phyloP scores from a whole-genome alignment of 441 rosid genomes.

The Cnidoscolus chayamansa region DNA sequence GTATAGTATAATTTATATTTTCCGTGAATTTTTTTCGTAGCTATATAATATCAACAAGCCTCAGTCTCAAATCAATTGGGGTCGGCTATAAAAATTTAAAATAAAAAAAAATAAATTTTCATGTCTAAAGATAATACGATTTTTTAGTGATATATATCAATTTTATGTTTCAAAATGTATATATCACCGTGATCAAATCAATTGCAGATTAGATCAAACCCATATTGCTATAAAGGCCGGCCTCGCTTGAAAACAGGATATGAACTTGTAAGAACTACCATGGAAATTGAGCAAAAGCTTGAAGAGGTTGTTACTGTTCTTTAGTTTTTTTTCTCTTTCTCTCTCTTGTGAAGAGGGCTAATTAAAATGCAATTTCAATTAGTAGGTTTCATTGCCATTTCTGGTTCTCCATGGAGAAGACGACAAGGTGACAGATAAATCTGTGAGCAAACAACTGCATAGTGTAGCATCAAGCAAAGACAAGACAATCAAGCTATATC shows the following conservation, averaged over 20 bases:
- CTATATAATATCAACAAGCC: too few relatives aligned
- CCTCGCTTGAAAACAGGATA: constrained; percentile 65
- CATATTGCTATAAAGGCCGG: constrained; percentile 74
- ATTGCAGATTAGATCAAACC: constrained; percentile 58
- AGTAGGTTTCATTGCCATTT: constrained; percentile 71
- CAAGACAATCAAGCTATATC: constrained; percentile 75
- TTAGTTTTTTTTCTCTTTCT: not conserved
- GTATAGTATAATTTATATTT: too few relatives aligned
- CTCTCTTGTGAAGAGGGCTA: not conserved
- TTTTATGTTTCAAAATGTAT: too few relatives aligned
- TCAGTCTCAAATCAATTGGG: too few relatives aligned
- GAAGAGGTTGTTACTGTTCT: constrained; percentile 37
- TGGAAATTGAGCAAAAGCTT: constrained; percentile 55
- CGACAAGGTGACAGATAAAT: constrained; percentile 68
- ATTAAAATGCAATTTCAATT: not conserved
- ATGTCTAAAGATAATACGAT: too few relatives aligned
- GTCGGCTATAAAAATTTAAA: too few relatives aligned
- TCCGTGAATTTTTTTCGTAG: too few relatives aligned
- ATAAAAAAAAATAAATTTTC: too few relatives aligned
- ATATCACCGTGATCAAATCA: too few relatives aligned
- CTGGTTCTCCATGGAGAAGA: constrained; percentile 77
- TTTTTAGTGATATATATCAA: too few relatives aligned
- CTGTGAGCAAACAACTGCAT: constrained; percentile 49
- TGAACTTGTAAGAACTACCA: constrained; percentile 49
- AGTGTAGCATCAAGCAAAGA: constrained; percentile 54